A percentile compares a stretch with the other conserved stretches of the same genome.
These are phyloP conservation scores for Penicillium mononematosum DNA, from an alignment of 495 filamentous ascomycete genomes.

Conservation along the genomic window DNA sequence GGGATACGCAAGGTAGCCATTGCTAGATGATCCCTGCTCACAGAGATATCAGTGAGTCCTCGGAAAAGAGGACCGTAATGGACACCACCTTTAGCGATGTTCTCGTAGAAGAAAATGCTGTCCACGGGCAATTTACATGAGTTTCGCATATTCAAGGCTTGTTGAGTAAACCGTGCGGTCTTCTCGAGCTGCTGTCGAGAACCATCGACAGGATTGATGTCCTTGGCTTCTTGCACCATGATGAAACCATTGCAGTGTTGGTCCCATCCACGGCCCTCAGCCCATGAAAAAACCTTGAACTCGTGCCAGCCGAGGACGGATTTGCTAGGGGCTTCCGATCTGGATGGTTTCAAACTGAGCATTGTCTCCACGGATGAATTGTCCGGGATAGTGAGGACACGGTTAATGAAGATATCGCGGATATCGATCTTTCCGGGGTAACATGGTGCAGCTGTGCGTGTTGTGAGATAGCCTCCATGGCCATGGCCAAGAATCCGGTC, in stretches of 20 bases:
- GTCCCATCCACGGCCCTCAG: slow-evolving; percentile 36
- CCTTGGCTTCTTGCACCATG: slow-evolving; percentile 27
- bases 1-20: slow-evolving; percentile 39
- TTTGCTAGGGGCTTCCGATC: slow-evolving; percentile 22
- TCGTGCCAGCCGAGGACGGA: slow-evolving; percentile 44
- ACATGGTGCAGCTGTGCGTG: slow-evolving; percentile 34
- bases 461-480: slow-evolving; percentile 48
- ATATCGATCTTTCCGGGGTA: slow-evolving; percentile 23
- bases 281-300: slow-evolving; percentile 41
- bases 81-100: slow-evolving; percentile 29
- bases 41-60: slow-evolving; percentile 30
- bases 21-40: slow-evolving; percentile 14
- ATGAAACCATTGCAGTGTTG: slow-evolving; percentile 44
- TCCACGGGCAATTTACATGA: slow-evolving; percentile 18
- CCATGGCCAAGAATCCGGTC: slow-evolving; percentile 53
- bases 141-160: slow-evolving; percentile 7
- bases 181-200: slow-evolving; percentile 10
- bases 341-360: slow-evolving; percentile 25
- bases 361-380: slow-evolving; percentile 34
- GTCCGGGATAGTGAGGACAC: slow-evolving; percentile 40
- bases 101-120: slow-evolving; percentile 20
- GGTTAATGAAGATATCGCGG: slow-evolving; percentile 41
- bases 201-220: slow-evolving; percentile 32
- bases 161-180: background rate
- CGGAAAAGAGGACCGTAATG: slow-evolving; percentile 40